Percentiles rank a stretch among this genome's conserved stretches.
phyloP scores from a whole-genome alignment of 2,329 filamentous ascomycete species.

The Xylariaceae sp. region DNA sequence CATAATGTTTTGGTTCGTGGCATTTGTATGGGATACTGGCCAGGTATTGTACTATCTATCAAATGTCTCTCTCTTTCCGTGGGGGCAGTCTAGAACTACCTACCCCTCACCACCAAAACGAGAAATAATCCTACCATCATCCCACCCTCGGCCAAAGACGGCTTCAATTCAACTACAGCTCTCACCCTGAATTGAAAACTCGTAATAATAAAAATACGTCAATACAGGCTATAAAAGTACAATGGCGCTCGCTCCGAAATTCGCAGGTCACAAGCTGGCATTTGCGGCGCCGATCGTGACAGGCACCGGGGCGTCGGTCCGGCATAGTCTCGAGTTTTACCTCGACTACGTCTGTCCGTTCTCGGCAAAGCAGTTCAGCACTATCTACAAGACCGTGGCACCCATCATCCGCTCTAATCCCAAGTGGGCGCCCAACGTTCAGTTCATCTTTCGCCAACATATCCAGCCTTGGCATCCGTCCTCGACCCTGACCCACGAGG shows the following conservation, averaged over 20 bases:
- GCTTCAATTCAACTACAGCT: background rate
- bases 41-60: too few relatives aligned
- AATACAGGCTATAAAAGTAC: background rate
- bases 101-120: background rate
- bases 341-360: constrained; percentile 88
- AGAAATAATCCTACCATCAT: background rate
- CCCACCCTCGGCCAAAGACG: too few relatives aligned
- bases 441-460: constrained; percentile 83
- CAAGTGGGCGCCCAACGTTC: constrained; percentile 49
- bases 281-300: constrained; percentile 37
- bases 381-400: constrained; percentile 60
- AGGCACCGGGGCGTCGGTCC: constrained; percentile 37
- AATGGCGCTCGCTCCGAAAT: constrained; percentile 75
- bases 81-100: background rate
- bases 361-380: constrained; percentile 66
- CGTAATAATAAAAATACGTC: background rate
- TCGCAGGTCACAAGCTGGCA: constrained; percentile 63
- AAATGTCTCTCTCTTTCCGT: background rate
- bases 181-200: background rate
- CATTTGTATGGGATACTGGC: too few relatives aligned
- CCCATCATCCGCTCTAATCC: constrained; percentile 60
- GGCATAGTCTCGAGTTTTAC: constrained; percentile 60
- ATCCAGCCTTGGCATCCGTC: constrained; percentile 94
- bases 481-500: constrained; percentile 75
- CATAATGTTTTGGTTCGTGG: background rate